Base-by-base conservation (phyloP, 2,329 filamentous ascomycete genomes). In the Trichoderma polysporum region DNA sequence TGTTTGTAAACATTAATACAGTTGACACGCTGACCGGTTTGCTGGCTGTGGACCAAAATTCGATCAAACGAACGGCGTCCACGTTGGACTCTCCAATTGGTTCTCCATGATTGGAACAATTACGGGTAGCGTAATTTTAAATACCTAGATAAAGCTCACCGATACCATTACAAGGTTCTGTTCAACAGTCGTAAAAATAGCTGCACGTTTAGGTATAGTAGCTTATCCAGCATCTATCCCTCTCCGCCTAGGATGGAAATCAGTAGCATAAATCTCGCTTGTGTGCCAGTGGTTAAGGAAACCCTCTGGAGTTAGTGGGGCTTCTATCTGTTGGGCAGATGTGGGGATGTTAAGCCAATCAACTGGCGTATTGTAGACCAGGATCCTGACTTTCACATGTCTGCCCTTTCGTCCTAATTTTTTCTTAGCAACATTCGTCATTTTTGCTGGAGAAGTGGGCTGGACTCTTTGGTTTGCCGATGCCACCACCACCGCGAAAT, bases 361-460 rank as follows among this genome's bases (percentile, higher is more conserved):
- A 15, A 22, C 22, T 29, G 19, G 22, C 52, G 39, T 49, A 41
- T 22, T 10, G n/a, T 22, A 12, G 53, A 17, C 53, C 62, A 47
- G 62, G 31, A 29, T 58, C 9, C 10, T 41, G 45, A 52, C 62
- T 66, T 58, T 66, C 62, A 66, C 62, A 66, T 66, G 62, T 66
- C 62, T 64, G 61, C 31, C 19, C 9, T 35, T 35, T 45, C 22
- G 39, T 41, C 27, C 50, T 35, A 47, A 41, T 25, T 3, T 27
- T 56, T n/a, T 29, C 39, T 64, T 64, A 63, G 60, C 50, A 47
- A 37, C 37, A 56, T 64, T 64, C 50, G 61, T 64, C 60, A 63
- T 56, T 61, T 61, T 27, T n/a, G 58, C 58, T 50, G 57, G 57
- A 60, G 56, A 57, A 50, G 59, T 39, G 59, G 47, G 37, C 49